Base-by-base conservation (phyloP, 2,329 filamentous ascomycete genomes). In the Proliferodiscus dingleyae region DNA sequence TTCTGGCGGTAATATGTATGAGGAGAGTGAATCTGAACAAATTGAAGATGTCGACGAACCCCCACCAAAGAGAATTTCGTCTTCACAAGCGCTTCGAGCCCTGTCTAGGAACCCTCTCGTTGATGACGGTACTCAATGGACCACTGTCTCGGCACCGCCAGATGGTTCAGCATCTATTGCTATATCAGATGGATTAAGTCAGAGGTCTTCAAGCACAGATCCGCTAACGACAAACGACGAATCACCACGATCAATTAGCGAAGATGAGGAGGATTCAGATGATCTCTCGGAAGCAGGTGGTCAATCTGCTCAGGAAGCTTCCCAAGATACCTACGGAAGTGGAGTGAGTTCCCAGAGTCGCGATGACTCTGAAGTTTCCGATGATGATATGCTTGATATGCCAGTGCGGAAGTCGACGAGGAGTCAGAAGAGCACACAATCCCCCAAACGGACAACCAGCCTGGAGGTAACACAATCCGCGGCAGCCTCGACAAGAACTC, bases 1-100 rank as follows among this genome's bases (percentile, higher is more conserved):
- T 24, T 43, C 51, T 21, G 41, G 42, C 24, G 55, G 57, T 23
- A 52, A 58, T 29, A 51, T 47, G 22, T 64, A 68, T 37, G 64
- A 70, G 21, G 67, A 69, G 30, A 49, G 39, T 7, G 57, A 50
- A 41, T 55, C 50, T 9, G 56, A 61, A 34, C 54, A 56, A 41
- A 57, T 64, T 34, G 61, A 64, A 42, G 55, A 63, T 48, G 47
- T 59, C 24, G 67, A 68, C 19, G 67, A 67, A n/a, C 57, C 64
- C 18, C 66, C 68, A 21, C 74, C 75, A 2, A 75, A 72, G 53
- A 75, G 77, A 58, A 71, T 78, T 22, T 77, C 75, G 3, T 78
- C 76, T 9, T 76, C 75, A 1, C 75, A 80, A 51, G 71, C 71
- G 4, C 61, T 80, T 30, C 69, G 75, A 46, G 71, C 72, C 3